Evolutionary conservation across 768 basidiomycete genomes (phyloP), one percentile per base, ranked within the genome.

Genomic region (Hypholoma fasciculare): DNA sequence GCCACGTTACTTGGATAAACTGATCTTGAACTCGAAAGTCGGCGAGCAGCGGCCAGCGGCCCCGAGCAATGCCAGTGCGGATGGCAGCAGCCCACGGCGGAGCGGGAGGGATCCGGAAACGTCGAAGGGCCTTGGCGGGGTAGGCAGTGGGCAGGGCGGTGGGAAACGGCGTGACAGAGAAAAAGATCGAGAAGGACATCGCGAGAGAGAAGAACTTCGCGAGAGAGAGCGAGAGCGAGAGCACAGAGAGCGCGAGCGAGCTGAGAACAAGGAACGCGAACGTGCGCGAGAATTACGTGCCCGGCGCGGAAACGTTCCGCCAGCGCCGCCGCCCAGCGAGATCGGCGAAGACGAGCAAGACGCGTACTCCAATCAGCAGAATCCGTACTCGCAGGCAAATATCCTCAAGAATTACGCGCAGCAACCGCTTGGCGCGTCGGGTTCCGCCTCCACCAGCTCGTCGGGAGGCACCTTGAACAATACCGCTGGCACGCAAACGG

Each of bases 1-100:
- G 44, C 97, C 97, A 0, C 77, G 95, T 1, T 94, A 98, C 67
- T 77, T 99, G 42, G 96, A 98, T 67, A 95, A 94, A 66, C 87
- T 97, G 49, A 97, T 98, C 57, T 74, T 99, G 60, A 98, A 98
- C 66, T 67, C 79, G 63, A 63, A 72, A 59, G 73, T 74, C 43
- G 72, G 67, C 8, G 65, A 65, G 60, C 64, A 67, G 59, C 61
- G 63, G 53, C 16, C 54, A 9, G 34, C 34, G 57, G 56, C 48
- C 27, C 52, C 39, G 60, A 59, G 69, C 71, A 58, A 47, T 46
- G 57, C 61, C 44, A 66, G 58, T 54, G 66, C 56, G 50, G 59
- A 49, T 58, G 67, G 56, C 54, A 67, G 59, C 5, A 54, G 44
- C 19, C 43, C 43, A 12, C 56, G 52, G 48, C 49, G 59, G 51